Evolutionary conservation across 83 land plant genomes (phyloP).

Genomic region (Picea abies): DNA sequence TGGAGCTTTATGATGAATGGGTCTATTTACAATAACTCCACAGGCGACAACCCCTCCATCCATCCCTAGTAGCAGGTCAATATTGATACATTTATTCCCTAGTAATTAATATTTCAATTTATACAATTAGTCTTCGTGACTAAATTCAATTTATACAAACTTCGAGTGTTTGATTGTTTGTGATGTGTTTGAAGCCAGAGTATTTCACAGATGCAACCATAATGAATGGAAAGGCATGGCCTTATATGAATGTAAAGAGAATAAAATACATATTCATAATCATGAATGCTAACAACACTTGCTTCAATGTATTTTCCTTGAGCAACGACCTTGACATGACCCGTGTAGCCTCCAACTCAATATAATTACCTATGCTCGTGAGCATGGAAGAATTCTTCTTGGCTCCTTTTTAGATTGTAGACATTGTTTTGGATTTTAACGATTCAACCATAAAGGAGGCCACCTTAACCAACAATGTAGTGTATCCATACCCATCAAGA

Average conservation of each 20-base stretch:
- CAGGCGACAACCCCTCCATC: slow-evolving; percentile 25
- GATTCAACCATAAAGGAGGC: neutral
- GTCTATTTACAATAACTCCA: slow-evolving; percentile 38
- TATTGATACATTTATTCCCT: slow-evolving; percentile 28
- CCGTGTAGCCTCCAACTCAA: slow-evolving; percentile 40
- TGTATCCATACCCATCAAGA: slow-evolving; percentile 29
- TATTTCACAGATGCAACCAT: slow-evolving; percentile 72
- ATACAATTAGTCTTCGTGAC: too few relatives aligned
- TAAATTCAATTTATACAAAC: too few relatives aligned
- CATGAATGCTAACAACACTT: slow-evolving; percentile 32
- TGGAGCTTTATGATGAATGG: slow-evolving; percentile 63
- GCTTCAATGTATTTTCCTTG: slow-evolving; percentile 45
- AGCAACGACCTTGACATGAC: slow-evolving; percentile 44
- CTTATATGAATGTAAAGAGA: slow-evolving; percentile 29
- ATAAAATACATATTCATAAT: slow-evolving; percentile 25
- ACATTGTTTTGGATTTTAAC: slow-evolving; percentile 26
- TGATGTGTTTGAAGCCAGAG: slow-evolving; percentile 44
- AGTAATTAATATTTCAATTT: too few relatives aligned
- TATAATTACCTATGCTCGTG: slow-evolving; percentile 8
- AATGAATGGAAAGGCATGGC: slow-evolving; percentile 93
- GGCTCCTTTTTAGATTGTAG: slow-evolving; percentile 27
- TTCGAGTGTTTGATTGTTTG: too few relatives aligned
- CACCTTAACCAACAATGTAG: slow-evolving; percentile 46
- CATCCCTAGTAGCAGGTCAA: slow-evolving; percentile 71
- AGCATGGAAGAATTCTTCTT: neutral